These are phyloP conservation scores for Carex scoparia DNA, from an alignment of 176 grass and related monocot genomes.

Conservation along the genomic window DNA sequence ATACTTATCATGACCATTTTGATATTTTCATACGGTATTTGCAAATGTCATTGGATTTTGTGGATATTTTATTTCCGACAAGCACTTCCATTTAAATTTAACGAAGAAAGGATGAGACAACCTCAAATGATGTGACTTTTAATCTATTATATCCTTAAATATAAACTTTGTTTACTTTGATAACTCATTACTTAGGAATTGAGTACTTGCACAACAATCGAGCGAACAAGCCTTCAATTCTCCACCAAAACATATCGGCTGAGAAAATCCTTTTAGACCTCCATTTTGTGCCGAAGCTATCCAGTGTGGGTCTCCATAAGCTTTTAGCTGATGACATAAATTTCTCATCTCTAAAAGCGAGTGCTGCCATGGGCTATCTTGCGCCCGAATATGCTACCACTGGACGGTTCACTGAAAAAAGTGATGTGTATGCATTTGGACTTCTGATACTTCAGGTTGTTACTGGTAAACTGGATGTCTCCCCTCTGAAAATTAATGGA, in stretches of 20 bases:
- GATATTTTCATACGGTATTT: background rate
- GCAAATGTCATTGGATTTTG: background rate
- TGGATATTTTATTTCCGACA: background rate
- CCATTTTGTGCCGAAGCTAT: slow-evolving; percentile 51
- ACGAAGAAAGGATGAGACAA: background rate
- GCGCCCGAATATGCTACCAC: slow-evolving; percentile 65
- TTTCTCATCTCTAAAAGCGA: slow-evolving; percentile 85
- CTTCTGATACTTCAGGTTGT: slow-evolving; percentile 72
- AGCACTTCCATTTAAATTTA: slow-evolving; percentile 9
- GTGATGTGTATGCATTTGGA: slow-evolving; percentile 81
- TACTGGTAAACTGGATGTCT: slow-evolving; percentile 50
- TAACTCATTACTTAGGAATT: slow-evolving; percentile 44
- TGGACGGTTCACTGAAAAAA: slow-evolving; percentile 89
- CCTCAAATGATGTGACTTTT: background rate
- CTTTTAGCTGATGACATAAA: slow-evolving; percentile 76
- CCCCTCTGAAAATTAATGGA: slow-evolving; percentile 29
- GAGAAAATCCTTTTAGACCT: slow-evolving; percentile 81
- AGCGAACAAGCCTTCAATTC: slow-evolving; percentile 58
- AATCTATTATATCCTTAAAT: background rate
- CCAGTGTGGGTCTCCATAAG: slow-evolving; percentile 69
- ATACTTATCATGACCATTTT: background rate
- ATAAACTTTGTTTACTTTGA: slow-evolving; percentile 1
- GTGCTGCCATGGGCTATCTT: slow-evolving; percentile 88
- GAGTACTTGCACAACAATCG: slow-evolving; percentile 74
- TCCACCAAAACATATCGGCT: slow-evolving; percentile 87